Base-by-base conservation (phyloP, 1,284 basidiomycete species). In the Gymnopus androsaceus region DNA sequence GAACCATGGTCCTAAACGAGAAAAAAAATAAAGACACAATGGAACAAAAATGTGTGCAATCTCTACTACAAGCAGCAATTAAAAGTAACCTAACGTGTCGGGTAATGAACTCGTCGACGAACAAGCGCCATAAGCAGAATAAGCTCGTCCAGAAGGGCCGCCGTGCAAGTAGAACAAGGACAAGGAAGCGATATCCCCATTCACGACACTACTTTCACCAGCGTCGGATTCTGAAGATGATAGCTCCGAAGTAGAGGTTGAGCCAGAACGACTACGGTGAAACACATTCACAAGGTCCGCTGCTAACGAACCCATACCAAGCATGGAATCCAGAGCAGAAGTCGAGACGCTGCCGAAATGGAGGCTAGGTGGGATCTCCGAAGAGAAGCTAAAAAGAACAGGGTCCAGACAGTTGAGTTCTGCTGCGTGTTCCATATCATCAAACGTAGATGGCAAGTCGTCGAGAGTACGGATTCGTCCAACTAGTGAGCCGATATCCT, bases 211-310 rank as follows among this genome's bases (percentile, higher is more conserved):
- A 30, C 15, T 42, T 25, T 53, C 41, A 37, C 51, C 46, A 7
- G 17, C 51, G 17, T 37, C 41, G 11, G 41, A 44, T 27, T 44
- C 51, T n/a, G 51, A 53, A 30, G 48, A 34, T 17, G 42, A 53
- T 12, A 37, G 21, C 25, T 52, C 51, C 21, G 51, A 52, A 11
- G 37, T 23, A 36, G 46, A 48, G n/a, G 30, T 48, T 5, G 46
- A 48, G 12, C 30, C 38, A 12, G 51, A 42, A 2, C 51, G 51
- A 42, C 36, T 52, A 23, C 51, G 51, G 19, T 41, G 45, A 3
- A 47, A 31, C 25, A 41, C 33, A 15, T 15, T 42, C 3, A 42
- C 41, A 14, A 53, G 17, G 12, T 45, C 51, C 17, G 51, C 40
- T 21, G 40, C 33, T 9, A 36, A 37, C 6, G 41, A 40, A 17